phyloP scores from a whole-genome alignment of 257 asterid genomes.

The Solanum gandarillasii region DNA sequence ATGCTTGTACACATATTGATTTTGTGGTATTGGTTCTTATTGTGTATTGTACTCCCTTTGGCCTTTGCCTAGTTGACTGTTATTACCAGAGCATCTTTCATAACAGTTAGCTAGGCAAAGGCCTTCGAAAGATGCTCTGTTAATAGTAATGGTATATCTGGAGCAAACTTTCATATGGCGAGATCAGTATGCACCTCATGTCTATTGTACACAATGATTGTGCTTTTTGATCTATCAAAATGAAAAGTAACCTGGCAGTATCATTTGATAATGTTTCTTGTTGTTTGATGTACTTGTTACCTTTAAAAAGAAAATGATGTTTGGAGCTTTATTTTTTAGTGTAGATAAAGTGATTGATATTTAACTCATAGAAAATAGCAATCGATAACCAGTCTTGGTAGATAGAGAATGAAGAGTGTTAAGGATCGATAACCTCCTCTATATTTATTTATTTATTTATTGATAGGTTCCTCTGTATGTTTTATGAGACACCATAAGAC shows the following conservation, averaged over 20 bases:
- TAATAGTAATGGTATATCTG: not conserved
- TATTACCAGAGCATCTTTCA: not conserved
- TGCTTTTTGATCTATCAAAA: not conserved
- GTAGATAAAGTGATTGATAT: not conserved
- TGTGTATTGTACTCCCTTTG: not conserved
- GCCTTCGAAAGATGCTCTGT: not conserved
- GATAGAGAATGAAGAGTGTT: not conserved
- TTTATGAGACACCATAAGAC: not conserved
- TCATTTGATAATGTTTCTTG: not conserved
- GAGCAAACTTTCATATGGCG: not conserved
- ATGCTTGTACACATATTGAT: not conserved
- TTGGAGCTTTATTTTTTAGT: not conserved
- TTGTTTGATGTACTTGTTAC: not conserved
- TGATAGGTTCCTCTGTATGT: not conserved
- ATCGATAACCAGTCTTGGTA: not conserved
- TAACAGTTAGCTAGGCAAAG: not conserved
- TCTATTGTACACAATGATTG: not conserved
- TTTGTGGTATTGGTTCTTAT: not conserved
- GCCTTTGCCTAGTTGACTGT: rapidly evolving
- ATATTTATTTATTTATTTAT: not conserved
- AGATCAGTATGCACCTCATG: not conserved
- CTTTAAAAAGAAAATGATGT: not conserved
- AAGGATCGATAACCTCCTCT: not conserved
- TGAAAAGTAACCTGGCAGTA: not conserved
- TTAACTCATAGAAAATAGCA: not conserved